Conservation (phyloP, 2,329 filamentous ascomycete genomes). For the Colletotrichum scovillei region DNA sequence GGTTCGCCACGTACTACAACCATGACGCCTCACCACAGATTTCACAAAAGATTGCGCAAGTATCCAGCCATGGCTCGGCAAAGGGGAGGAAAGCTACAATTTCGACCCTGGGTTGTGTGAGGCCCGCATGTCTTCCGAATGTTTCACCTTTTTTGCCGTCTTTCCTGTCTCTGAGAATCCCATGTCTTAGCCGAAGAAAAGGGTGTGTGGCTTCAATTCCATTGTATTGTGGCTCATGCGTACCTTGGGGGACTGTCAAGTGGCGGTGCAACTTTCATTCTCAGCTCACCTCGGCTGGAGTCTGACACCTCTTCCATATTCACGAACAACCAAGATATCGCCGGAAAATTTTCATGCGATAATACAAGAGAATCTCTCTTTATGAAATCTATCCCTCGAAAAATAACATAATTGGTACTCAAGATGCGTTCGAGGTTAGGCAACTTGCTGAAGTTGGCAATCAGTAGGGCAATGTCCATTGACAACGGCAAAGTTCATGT, state of each 20-base stretch:
- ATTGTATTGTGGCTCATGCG: no score
- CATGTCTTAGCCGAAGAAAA: background rate
- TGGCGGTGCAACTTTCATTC: background rate
- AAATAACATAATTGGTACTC: no score
- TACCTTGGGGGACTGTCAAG: background rate
- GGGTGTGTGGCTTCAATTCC: background rate
- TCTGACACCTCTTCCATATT: no score
- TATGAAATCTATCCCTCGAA: no score
- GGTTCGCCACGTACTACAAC: background rate
- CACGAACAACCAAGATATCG: no score
- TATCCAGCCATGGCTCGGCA: background rate
- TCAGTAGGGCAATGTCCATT: no score
- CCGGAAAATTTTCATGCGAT: no score
- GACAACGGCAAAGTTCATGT: no score
- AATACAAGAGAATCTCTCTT: no score
- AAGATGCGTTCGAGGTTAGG: no score
- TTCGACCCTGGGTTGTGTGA: background rate
- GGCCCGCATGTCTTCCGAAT: background rate
- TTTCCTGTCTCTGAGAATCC: background rate
- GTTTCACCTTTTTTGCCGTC: background rate
- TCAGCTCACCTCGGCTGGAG: no score
- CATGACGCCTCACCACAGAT: background rate
- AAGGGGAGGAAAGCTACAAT: background rate
- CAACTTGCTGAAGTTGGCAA: no score
- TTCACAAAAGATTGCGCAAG: background rate